These are phyloP conservation scores for Botryotinia globosa DNA, from an alignment of 2,329 filamentous ascomycete genomes.

Conservation along the genomic window DNA sequence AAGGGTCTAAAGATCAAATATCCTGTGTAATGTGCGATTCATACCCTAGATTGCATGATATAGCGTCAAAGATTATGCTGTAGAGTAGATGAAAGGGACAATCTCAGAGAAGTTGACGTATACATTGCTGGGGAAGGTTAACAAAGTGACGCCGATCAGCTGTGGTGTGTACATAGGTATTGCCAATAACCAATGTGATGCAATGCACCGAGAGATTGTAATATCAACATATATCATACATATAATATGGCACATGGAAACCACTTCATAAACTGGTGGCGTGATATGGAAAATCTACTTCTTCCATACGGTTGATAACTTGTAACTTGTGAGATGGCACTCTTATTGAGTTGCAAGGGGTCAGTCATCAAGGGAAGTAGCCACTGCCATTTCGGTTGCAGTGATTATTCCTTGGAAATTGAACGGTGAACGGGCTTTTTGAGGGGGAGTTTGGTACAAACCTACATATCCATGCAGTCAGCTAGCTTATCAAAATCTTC, in stretches of 20 bases:
- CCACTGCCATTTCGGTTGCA: slow-evolving; percentile 5
- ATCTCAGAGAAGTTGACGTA: slow-evolving; percentile 1
- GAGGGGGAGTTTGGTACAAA: not conserved
- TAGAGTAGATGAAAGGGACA: not conserved
- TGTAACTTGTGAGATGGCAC: not conserved
- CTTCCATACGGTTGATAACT: not conserved
- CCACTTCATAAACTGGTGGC: not conserved
- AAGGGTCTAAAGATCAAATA: not conserved
- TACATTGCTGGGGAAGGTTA: not conserved
- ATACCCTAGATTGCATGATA: not conserved
- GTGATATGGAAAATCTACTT: not conserved
- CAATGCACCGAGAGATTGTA: not conserved
- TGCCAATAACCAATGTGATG: not conserved
- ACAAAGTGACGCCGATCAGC: not conserved
- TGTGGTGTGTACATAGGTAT: not conserved
- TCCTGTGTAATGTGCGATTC: not conserved
- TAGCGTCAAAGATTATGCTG: not conserved
- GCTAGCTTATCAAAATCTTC: slow-evolving; percentile 13
- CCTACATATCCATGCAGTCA: not conserved
- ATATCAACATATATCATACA: not conserved
- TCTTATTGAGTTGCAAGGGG: not conserved
- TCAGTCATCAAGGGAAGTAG: not conserved
- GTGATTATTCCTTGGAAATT: not conserved
- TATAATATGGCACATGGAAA: not conserved
- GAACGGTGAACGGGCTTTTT: not conserved